Base-by-base conservation (phyloP, 441 rosid genomes). In the Manihot esculenta region DNA sequence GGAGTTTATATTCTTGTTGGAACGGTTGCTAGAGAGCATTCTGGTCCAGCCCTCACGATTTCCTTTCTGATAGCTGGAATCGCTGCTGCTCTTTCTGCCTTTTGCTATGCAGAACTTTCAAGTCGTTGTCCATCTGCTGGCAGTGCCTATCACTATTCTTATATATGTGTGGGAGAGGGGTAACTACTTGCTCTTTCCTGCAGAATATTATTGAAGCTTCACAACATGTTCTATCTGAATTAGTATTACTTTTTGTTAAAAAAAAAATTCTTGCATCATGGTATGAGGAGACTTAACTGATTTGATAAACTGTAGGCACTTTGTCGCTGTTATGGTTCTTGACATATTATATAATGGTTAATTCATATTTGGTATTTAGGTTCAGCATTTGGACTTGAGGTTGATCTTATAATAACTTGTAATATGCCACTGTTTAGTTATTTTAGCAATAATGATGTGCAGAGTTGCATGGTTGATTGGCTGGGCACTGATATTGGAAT, bases 111-210 rank as follows among this genome's bases (percentile, higher is more conserved):
- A 0, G 99, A 95, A 64, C 99, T 95, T 81, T 84, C 98, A 10
- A 88, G 98, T 72, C 90, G 98, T 11, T 95, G 98, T 66, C 99
- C 99, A 2, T 95, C 99, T 60, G 99, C 99, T 67, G 99, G 99
- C 41, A 95, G 99, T 77, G 99, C 99, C 6, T 95, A 95, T 81
- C 99, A 95, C 66, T 95, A 93, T 80, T 83, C 99, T 0, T 95
- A 95, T 80, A 93, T 95, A 58, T 95, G 99, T 73, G 86, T 88
- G 38, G 99, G 99, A 53, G 99, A 95, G 85, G 97, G 97, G 99
- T 95, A 84, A 82, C 24, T 72, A 15, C 18, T 8, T 11, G 10
- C n/a, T n/a, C n/a, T n/a, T n/a, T n/a, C n/a, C n/a, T n/a, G n/a
- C n/a, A n/a, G 3, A 63, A 1, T 50, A 1, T 18, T 3, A 53